Evolutionary conservation across 768 basidiomycete species (phyloP).

Genomic region (Mycena amicta): DNA sequence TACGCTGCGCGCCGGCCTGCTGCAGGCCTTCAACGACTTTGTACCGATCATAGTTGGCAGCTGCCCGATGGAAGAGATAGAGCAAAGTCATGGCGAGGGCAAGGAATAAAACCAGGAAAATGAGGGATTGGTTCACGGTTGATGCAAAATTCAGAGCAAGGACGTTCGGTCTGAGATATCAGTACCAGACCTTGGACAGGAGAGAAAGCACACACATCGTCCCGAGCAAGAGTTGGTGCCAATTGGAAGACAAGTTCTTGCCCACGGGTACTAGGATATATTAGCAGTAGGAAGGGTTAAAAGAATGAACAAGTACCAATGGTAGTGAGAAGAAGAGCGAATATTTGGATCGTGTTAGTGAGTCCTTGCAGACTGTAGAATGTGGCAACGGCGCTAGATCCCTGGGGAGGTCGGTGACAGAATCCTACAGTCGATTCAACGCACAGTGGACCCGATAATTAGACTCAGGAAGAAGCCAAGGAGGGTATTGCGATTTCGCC

Average conservation of each 20-base stretch:
- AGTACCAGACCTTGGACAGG: conserved; percentile 8
- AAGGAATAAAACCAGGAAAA: conserved; percentile 64
- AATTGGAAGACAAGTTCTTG: conserved; percentile 45
- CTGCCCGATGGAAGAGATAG: conserved; percentile 59
- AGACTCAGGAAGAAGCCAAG: conserved; percentile 48
- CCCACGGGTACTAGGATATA: conserved; percentile 40
- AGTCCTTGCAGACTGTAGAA: conserved; percentile 75
- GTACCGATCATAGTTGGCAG: conserved; percentile 49
- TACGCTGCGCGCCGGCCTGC: conserved; percentile 40
- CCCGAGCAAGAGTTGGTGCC: conserved; percentile 63
- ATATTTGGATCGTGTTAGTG: conserved; percentile 69
- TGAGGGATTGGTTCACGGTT: conserved; percentile 56
- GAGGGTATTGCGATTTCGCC: conserved; percentile 58
- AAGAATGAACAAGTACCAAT: conserved; percentile 44
- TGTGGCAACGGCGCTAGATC: conserved; percentile 67
- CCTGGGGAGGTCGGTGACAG: conserved; percentile 38
- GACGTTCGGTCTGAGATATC: conserved; percentile 59
- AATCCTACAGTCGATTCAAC: conserved; percentile 18
- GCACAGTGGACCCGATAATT: conserved; percentile 59
- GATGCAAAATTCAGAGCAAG: conserved; percentile 75
- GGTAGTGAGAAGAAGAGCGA: conserved; percentile 69
- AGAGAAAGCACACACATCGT: conserved; percentile 53
- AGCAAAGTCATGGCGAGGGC: conserved; percentile 53
- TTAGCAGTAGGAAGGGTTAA: background rate
- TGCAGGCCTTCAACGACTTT: conserved; percentile 59